Percentiles rank a stretch among this genome's conserved stretches.
These are phyloP conservation scores for Ailanthus altissimus DNA, from an alignment of 345 rosid species.

Conservation along the genomic window DNA sequence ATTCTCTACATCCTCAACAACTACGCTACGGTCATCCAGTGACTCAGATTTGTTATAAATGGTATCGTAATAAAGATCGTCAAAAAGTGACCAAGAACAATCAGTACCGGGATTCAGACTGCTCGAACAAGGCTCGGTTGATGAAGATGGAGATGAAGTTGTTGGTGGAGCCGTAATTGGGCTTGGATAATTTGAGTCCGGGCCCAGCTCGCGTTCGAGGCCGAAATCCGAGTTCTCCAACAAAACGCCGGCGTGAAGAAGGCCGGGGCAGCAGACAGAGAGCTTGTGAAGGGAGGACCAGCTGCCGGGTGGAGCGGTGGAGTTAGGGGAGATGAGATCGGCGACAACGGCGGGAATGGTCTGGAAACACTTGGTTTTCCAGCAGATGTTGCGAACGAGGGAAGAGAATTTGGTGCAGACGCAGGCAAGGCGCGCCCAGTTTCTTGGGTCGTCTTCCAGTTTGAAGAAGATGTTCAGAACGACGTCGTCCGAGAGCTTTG, in stretches of 20 bases:
- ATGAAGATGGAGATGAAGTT: conserved; percentile 14
- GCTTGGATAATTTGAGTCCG: conserved; percentile 44
- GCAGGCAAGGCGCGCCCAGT: conserved; percentile 85
- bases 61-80: conserved; percentile 78
- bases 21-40: conserved; percentile 15
- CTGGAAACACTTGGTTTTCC: conserved; percentile 54
- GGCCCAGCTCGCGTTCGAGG: conserved; percentile 87
- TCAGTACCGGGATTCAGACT: conserved; percentile 23
- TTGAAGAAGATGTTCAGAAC: conserved; percentile 79
- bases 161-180: conserved; percentile 10
- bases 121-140: conserved; percentile 24
- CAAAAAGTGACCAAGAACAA: conserved; percentile 71
- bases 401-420: conserved; percentile 87
- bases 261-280: conserved; percentile 91
- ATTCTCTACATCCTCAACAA: conserved; percentile 25
- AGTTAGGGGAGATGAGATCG: conserved; percentile 48
- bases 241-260: conserved; percentile 79
- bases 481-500: conserved; percentile 69
- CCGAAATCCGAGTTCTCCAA: conserved; percentile 96
- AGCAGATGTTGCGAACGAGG: conserved; percentile 67
- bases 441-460: conserved; percentile 79
- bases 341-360: conserved; percentile 66
- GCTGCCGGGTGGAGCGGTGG: conserved; percentile 47
- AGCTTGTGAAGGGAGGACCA: conserved; percentile 85
- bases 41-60: conserved; percentile 52